phyloP scores from a whole-genome alignment of 345 rosid genomes.

The Melaleuca alternifolia region DNA sequence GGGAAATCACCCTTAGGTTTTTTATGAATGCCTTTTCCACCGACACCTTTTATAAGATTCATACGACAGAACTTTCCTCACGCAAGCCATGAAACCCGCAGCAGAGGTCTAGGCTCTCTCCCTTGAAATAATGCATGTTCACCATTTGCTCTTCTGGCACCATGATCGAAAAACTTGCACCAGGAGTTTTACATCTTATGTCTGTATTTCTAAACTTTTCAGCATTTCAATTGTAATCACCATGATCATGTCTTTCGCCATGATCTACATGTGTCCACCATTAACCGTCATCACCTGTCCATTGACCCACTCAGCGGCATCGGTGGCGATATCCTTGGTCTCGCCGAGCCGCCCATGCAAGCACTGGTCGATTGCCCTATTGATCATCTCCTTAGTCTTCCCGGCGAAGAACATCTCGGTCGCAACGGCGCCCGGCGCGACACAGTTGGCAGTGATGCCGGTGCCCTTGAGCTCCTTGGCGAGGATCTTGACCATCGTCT shows the following conservation, averaged over 20 bases:
- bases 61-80: not conserved
- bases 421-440: not conserved
- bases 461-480: slow-evolving; percentile 18
- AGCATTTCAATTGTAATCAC: too few relatives aligned
- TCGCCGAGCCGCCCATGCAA: not conserved
- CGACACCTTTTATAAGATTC: not conserved
- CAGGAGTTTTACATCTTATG: not conserved
- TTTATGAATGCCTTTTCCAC: not conserved
- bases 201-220: not conserved
- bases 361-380: not conserved
- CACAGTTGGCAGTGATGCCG: not conserved
- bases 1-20: not conserved
- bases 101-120: too few relatives aligned
- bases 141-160: not conserved
- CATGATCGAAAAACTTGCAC: not conserved
- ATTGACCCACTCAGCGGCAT: slow-evolving; percentile 8
- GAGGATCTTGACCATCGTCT: slow-evolving; percentile 4
- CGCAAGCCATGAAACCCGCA: too few relatives aligned
- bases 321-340: slow-evolving; percentile 1
- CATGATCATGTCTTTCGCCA: too few relatives aligned
- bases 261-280: slow-evolving; percentile 5
- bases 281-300: slow-evolving; percentile 1
- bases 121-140: not conserved
- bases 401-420: slow-evolving; percentile 4
- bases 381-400: slow-evolving; percentile 3